Conservation (phyloP, 2,329 filamentous ascomycete species). For the Chrysoporthe deuterocubensis region DNA sequence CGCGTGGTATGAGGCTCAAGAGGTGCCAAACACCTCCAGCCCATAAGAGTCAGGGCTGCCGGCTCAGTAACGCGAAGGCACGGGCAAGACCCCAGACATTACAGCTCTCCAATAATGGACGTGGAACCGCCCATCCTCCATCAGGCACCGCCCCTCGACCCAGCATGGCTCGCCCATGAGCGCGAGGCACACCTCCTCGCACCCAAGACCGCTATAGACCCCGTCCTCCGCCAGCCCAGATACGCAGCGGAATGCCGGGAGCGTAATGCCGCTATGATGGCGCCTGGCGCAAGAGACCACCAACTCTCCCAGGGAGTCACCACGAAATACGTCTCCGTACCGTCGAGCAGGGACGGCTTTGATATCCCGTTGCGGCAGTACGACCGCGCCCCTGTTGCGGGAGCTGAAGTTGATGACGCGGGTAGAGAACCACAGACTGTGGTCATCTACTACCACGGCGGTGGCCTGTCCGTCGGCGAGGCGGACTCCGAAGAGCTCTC, state of each 20-base stretch:
- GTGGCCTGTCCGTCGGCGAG: conserved; percentile 51
- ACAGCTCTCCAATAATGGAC: conserved; percentile 5
- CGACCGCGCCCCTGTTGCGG: conserved; percentile 27
- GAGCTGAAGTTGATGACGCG: not conserved
- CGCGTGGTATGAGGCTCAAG: too few relatives aligned
- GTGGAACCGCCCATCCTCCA: conserved; percentile 35
- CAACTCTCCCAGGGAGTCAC: conserved; percentile 42
- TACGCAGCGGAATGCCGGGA: conserved; percentile 48
- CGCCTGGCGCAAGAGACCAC: conserved; percentile 41
- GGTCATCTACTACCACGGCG: conserved; percentile 54
- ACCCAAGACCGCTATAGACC: conserved; percentile 35
- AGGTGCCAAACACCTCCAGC: too few relatives aligned
- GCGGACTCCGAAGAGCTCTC: conserved; percentile 54
- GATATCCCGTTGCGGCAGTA: conserved; percentile 45
- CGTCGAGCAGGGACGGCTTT: conserved; percentile 40
- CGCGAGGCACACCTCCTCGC: conserved; percentile 35
- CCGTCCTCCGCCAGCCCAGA: conserved; percentile 41
- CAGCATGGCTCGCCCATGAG: conserved; percentile 47
- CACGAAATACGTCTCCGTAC: conserved; percentile 36
- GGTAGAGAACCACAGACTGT: conserved; percentile 33
- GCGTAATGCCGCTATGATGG: conserved; percentile 42
- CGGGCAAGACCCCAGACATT: not conserved
- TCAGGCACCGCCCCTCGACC: conserved; percentile 44
- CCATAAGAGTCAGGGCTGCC: not conserved
- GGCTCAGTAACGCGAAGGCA: not conserved